These are phyloP conservation scores for Prunus kanzakura DNA, from an alignment of 306 rosid species.

Conservation along the genomic window DNA sequence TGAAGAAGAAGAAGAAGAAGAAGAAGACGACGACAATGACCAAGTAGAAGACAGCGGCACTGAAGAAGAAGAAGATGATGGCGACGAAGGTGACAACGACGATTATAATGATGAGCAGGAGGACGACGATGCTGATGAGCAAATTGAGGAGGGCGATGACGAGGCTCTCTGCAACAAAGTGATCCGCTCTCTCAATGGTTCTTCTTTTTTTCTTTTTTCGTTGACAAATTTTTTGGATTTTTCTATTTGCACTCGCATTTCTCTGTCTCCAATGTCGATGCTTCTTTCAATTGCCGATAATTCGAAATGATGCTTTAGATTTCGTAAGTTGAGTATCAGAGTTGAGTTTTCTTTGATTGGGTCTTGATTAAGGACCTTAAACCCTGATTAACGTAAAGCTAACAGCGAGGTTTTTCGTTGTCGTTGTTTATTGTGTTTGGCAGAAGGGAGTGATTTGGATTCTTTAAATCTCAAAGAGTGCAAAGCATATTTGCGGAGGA, in stretches of 20 bases:
- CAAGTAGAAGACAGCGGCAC: neutral
- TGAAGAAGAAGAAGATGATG: neutral
- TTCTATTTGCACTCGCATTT: neutral
- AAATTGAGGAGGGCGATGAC: conserved; percentile 23
- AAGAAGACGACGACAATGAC: neutral
- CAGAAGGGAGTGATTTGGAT: conserved; percentile 46
- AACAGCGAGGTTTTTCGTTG: neutral
- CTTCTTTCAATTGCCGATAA: neutral
- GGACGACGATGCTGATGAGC: conserved; percentile 7
- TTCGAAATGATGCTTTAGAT: neutral
- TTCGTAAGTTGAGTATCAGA: neutral
- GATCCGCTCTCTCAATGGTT: conserved; percentile 50
- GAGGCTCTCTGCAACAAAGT: conserved; percentile 47
- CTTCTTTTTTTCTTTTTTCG: neutral
- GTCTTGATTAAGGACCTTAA: neutral
- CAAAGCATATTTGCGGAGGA: conserved; percentile 63
- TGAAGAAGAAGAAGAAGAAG: conserved; percentile 2
- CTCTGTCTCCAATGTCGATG: neutral
- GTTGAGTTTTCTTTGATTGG: neutral
- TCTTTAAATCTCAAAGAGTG: conserved; percentile 51
- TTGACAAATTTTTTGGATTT: neutral
- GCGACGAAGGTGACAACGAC: neutral
- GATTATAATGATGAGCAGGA: neutral
- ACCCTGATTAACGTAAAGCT: neutral
- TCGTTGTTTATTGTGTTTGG: neutral